Base-by-base conservation (phyloP, 2,329 filamentous ascomycete species). In the Trichoderma sp. region DNA sequence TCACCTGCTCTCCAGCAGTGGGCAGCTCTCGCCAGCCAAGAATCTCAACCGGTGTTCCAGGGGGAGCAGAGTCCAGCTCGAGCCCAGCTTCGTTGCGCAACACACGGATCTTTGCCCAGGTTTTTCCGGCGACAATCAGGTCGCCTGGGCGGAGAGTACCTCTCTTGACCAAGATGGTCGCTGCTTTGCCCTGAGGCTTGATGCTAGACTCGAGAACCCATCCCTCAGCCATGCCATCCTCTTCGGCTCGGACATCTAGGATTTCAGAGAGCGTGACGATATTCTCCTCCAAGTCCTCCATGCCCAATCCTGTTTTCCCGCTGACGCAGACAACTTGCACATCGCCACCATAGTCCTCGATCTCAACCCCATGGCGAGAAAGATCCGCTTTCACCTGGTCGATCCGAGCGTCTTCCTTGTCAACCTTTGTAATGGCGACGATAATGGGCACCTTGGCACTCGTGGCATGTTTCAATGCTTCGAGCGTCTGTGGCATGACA, bases 341-440 rank as follows among this genome's bases (percentile, higher is more conserved):
- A 71, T 99, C 95, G 68, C 95, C 95, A 48, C 95, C 95, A 74
- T 88, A 97, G 75, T 98, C 95, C 80, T 99, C 95, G 65, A 99
- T 91, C 73, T 97, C 91, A 34, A 99, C 89, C 8, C 92, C 93
- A 74, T 97, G 86, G 2, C 89, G 84, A 9, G 92, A 88, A 27
- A 99, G 88, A 77, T 98, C 95, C 67, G 90, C 84, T 80, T 98
- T 98, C 70, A 98, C 94, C 57, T 88, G 87, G 50, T 97, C 91
- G 12, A 93, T 81, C 61, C 93, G 88, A 5, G 92, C 90, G 69
- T 92, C 90, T 69, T 91, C 88, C 80, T 95, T 97, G 81, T 99
- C 95, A 61, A 97, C 87, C 80, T 99, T 99, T 83, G 95, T 99
- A 80, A 98, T 94, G 17, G 96, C 96, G 60, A 99, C 95, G 68